These are phyloP conservation scores for Colletotrichum sidae DNA, from an alignment of 2,329 filamentous ascomycete genomes.

Conservation along the genomic window DNA sequence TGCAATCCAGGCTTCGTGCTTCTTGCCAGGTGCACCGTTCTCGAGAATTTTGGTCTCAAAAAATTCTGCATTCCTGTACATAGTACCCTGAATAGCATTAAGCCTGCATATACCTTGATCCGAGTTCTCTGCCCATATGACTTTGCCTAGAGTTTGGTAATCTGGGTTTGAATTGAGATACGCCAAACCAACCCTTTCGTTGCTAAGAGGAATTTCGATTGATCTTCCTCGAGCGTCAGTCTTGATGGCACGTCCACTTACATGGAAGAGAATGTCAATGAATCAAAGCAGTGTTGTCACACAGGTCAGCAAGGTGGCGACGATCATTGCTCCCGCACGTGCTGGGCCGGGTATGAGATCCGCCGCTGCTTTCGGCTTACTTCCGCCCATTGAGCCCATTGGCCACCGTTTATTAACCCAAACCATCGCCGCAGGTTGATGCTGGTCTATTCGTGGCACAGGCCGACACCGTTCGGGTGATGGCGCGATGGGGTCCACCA, in stretches of 20 bases:
- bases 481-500: constrained; percentile 17
- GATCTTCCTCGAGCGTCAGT: no score
- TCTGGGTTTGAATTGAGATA: not conserved
- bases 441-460: not conserved
- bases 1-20: constrained; percentile 25
- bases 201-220: no score
- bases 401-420: not conserved
- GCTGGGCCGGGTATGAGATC: no score
- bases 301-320: no score
- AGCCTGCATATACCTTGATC: constrained; percentile 34
- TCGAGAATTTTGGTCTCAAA: constrained; percentile 4
- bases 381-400: not conserved
- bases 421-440: constrained; percentile 7
- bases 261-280: no score
- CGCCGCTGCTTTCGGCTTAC: no score
- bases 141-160: not conserved
- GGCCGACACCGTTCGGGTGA: not conserved
- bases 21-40: constrained; percentile 28
- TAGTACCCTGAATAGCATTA: constrained; percentile 35
- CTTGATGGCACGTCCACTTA: no score
- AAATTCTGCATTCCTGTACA: constrained; percentile 32
- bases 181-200: no score
- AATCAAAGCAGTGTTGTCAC: no score
- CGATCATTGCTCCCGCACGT: no score
- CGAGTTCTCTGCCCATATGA: not conserved